phyloP scores from a whole-genome alignment of 495 filamentous ascomycete genomes.

The Cercophora newfieldiana region DNA sequence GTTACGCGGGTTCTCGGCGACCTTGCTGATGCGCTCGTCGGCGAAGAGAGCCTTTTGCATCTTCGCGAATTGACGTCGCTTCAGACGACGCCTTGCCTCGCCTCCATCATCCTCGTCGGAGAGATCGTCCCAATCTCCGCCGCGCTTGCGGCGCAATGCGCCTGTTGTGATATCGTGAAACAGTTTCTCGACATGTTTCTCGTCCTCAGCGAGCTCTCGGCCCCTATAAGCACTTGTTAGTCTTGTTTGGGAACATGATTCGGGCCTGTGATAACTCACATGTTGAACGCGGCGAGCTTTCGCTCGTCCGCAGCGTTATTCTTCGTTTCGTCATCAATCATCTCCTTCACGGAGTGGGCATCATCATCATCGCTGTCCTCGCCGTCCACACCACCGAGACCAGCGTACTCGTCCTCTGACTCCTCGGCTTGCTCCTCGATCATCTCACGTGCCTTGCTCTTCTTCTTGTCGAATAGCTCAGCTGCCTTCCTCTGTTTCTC shows the following conservation, averaged over 20 bases:
- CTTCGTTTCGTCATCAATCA: constrained; percentile 79
- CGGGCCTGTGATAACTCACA: constrained; percentile 58
- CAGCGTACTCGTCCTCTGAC: constrained; percentile 97
- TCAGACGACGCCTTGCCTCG: constrained; percentile 72
- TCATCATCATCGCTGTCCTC: constrained; percentile 75
- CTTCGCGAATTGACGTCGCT: constrained; percentile 83
- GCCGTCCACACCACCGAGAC: constrained; percentile 84
- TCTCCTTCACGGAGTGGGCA: constrained; percentile 63
- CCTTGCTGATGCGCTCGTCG: constrained; percentile 87
- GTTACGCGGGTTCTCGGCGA: constrained; percentile 88
- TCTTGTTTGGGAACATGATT: background rate
- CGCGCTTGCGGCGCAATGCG: constrained; percentile 74
- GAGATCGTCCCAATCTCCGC: constrained; percentile 73
- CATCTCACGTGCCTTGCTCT: constrained; percentile 83
- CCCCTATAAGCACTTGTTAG: constrained; percentile 47
- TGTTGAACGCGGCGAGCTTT: constrained; percentile 80
- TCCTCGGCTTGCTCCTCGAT: constrained; percentile 93
- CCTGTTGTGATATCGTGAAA: constrained; percentile 91
- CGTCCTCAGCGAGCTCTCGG: constrained; percentile 66
- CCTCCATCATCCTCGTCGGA: constrained; percentile 86
- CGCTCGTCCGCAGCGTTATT: constrained; percentile 74
- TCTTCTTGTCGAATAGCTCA: constrained; percentile 74
- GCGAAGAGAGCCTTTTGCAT: constrained; percentile 86
- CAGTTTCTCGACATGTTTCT: constrained; percentile 84
- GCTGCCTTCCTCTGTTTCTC: constrained; percentile 48